Conservation (phyloP, 2,329 filamentous ascomycete species). For the Hymenoscyphus albidus region DNA sequence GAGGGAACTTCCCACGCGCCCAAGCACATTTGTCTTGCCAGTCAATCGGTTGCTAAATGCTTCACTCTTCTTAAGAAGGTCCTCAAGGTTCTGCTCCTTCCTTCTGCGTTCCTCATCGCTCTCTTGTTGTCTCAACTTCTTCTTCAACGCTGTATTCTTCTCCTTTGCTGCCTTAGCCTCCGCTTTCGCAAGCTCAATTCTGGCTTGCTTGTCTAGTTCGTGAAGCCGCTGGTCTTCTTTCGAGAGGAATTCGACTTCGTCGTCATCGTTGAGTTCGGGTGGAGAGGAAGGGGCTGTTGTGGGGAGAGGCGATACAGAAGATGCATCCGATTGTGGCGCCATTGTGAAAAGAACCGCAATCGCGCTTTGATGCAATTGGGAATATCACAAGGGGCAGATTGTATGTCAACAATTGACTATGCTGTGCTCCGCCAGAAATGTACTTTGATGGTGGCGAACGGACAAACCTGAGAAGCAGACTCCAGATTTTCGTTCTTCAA, state of each 20-base stretch:
- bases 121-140: conserved; percentile 9
- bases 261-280: conserved; percentile 4
- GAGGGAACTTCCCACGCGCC: conserved; percentile 57
- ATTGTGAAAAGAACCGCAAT: background rate
- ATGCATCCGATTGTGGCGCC: background rate
- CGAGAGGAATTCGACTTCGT: conserved; percentile 6
- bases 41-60: conserved; percentile 61
- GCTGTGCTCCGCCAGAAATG: background rate
- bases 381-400: background rate
- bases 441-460: conserved; percentile 2
- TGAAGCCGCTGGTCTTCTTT: conserved; percentile 10
- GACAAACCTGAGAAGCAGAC: background rate
- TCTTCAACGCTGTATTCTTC: conserved; percentile 6
- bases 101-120: conserved; percentile 46
- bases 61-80: conserved; percentile 55
- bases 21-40: conserved; percentile 59
- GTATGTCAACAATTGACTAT: background rate
- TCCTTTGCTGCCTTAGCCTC: conserved; percentile 8
- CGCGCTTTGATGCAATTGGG: background rate
- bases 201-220: conserved; percentile 8
- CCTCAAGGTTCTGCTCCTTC: conserved; percentile 57
- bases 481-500: background rate
- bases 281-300: conserved; percentile 9
- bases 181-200: background rate
- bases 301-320: background rate